These are phyloP conservation scores for Alternaria postmessia DNA, from an alignment of 2,329 filamentous ascomycete species.

Conservation along the genomic window DNA sequence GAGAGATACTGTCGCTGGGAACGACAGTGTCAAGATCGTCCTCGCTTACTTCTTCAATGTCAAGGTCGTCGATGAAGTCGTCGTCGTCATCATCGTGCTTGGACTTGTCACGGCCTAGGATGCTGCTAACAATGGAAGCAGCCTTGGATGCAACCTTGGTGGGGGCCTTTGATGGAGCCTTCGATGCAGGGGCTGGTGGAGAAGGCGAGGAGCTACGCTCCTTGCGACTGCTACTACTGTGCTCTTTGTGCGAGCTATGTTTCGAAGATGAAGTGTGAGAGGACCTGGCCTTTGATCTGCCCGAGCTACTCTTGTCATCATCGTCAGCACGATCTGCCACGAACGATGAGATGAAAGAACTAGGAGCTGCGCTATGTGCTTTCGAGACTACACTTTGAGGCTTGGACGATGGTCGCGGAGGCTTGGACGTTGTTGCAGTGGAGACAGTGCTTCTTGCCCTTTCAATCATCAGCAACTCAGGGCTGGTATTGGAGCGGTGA, in stretches of 20 bases:
- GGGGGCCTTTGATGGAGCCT: constrained; percentile 28
- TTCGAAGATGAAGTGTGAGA: constrained; percentile 37
- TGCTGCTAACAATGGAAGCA: constrained; percentile 46
- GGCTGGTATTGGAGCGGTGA: constrained; percentile 42
- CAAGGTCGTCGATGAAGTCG: constrained; percentile 48
- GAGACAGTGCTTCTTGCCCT: constrained; percentile 30
- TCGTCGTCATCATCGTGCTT: constrained; percentile 44
- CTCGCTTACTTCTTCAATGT: constrained; percentile 43
- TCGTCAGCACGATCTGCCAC: constrained; percentile 42
- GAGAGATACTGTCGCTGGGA: constrained; percentile 59
- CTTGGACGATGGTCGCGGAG: constrained; percentile 12
- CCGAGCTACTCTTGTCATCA: constrained; percentile 39
- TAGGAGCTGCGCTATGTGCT: constrained; percentile 27
- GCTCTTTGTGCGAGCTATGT: constrained; percentile 36
- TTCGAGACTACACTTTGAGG: constrained; percentile 22
- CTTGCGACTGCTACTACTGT: constrained; percentile 29
- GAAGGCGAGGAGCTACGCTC: constrained; percentile 34
- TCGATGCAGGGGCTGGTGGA: constrained; percentile 32
- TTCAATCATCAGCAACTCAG: constrained; percentile 38
- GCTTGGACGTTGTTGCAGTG: constrained; percentile 17
- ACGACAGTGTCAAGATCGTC: constrained; percentile 55
- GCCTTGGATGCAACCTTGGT: constrained; percentile 36
- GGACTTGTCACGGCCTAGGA: constrained; percentile 47
- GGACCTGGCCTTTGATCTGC: constrained; percentile 46
- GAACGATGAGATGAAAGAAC: constrained; percentile 50